Evolutionary conservation across 345 rosid genomes (phyloP).

Genomic region (Theobroma cacao): DNA sequence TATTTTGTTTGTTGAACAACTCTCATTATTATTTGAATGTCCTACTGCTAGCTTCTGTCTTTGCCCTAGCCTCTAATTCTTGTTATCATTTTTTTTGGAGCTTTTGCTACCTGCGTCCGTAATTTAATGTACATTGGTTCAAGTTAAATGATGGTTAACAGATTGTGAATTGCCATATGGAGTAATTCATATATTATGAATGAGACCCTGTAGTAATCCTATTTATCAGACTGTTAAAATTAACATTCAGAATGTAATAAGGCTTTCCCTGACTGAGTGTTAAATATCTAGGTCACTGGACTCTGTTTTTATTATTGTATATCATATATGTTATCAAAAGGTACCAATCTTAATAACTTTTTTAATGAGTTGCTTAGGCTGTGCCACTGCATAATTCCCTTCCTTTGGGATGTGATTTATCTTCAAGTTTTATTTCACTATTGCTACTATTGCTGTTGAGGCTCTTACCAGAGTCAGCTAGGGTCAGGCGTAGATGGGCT

Average conservation of each 20-base stretch:
- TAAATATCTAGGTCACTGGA: neutral
- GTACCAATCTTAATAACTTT: neutral
- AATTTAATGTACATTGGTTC: neutral
- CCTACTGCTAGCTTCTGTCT: neutral
- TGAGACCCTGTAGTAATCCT: neutral
- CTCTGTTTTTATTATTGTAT: neutral
- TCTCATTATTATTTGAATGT: neutral
- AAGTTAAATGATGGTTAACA: too few relatives aligned
- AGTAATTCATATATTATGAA: neutral
- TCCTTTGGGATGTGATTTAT: neutral
- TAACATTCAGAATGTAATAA: neutral
- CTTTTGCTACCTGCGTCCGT: neutral
- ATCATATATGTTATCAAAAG: neutral
- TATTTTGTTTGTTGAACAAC: too few relatives aligned
- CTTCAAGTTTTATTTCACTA: neutral
- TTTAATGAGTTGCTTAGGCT: neutral
- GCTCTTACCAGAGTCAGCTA: neutral
- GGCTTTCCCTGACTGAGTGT: neutral
- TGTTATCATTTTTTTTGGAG: neutral
- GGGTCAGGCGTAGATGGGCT: neutral
- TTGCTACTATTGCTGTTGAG: neutral
- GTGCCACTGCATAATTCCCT: neutral
- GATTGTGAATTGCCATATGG: neutral
- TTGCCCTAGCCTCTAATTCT: neutral
- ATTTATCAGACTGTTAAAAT: neutral